Conservation (phyloP, 768 basidiomycete species). For the Boletus bicolor region DNA sequence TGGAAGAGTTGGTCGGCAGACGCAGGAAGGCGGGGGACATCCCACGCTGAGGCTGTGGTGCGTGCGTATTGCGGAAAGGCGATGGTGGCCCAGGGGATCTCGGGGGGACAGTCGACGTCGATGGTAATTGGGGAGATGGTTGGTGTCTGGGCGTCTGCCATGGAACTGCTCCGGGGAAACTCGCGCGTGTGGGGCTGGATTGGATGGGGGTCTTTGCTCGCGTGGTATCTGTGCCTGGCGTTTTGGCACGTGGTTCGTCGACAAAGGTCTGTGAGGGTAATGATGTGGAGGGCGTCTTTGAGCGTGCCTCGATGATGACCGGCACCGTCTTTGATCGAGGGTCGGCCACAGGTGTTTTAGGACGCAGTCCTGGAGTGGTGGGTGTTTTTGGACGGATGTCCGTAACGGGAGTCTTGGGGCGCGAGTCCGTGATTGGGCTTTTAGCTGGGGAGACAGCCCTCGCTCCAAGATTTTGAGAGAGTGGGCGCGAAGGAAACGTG, state of each 20-base stretch:
- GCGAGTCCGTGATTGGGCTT: slow-evolving; percentile 14
- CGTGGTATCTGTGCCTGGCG: slow-evolving; percentile 14
- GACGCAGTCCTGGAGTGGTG: slow-evolving; percentile 11
- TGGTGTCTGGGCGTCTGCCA: slow-evolving; percentile 30
- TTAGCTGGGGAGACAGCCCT: slow-evolving; percentile 12
- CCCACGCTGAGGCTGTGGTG: slow-evolving; percentile 38
- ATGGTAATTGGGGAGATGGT: slow-evolving; percentile 30
- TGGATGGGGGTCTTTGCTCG: slow-evolving; percentile 20
- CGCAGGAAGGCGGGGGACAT: slow-evolving; percentile 62
- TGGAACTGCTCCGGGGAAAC: slow-evolving; percentile 14
- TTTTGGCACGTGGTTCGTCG: slow-evolving; percentile 23
- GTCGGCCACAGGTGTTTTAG: slow-evolving; percentile 24
- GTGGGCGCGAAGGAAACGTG: slow-evolving; percentile 8
- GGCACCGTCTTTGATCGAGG: slow-evolving; percentile 10
- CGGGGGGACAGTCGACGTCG: slow-evolving; percentile 26
- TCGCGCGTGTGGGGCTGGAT: slow-evolving; percentile 14
- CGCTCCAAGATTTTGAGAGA: slow-evolving; percentile 21
- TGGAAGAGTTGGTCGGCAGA: slow-evolving; percentile 33
- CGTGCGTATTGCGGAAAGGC: slow-evolving; percentile 39
- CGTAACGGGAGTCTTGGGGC: slow-evolving; percentile 17
- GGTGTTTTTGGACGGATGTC: slow-evolving; percentile 25
- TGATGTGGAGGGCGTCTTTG: slow-evolving; percentile 20
- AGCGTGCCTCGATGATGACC: slow-evolving; percentile 9
- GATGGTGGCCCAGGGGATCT: slow-evolving; percentile 35
- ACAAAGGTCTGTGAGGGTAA: slow-evolving; percentile 8